Evolutionary conservation across 108 stramenopile species (phyloP).

Genomic region (Tribonema minus): DNA sequence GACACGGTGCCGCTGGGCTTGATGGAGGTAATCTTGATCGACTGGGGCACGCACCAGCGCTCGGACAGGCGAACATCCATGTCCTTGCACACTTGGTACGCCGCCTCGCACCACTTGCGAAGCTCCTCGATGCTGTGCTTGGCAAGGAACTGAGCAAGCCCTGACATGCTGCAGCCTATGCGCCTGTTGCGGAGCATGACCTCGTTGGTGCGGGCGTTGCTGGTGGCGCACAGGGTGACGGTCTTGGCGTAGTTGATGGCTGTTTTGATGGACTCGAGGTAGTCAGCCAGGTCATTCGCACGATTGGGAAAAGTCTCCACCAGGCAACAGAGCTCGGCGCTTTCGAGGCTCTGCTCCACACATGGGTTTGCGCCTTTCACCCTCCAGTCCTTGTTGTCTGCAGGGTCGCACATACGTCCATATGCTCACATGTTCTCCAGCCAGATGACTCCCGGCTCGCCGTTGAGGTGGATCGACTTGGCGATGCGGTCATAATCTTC

Average conservation of each 20-base stretch:
- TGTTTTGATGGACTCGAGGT: constrained; percentile 9
- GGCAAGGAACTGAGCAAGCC: constrained; percentile 59
- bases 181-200: constrained; percentile 57
- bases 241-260: constrained; percentile 62
- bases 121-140: constrained; percentile 45
- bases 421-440: constrained; percentile 57
- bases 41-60: constrained; percentile 43
- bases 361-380: constrained; percentile 60
- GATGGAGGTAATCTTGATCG: constrained; percentile 59
- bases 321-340: constrained; percentile 59
- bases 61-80: no score
- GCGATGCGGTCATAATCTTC: no score
- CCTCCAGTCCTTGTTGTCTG: constrained; percentile 48
- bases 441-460: constrained; percentile 62
- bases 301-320: constrained; percentile 60
- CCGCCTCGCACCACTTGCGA: constrained; percentile 51
- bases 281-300: constrained; percentile 57
- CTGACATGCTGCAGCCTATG: constrained; percentile 60
- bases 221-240: constrained; percentile 57
- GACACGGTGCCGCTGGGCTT: constrained; percentile 62
- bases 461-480: constrained; percentile 47
- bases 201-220: constrained; percentile 56
- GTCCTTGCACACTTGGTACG: no score
- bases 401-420: constrained; percentile 50
- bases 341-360: constrained; percentile 62